Conservation (phyloP, 495 filamentous ascomycete genomes). For the Letharia lupina region DNA sequence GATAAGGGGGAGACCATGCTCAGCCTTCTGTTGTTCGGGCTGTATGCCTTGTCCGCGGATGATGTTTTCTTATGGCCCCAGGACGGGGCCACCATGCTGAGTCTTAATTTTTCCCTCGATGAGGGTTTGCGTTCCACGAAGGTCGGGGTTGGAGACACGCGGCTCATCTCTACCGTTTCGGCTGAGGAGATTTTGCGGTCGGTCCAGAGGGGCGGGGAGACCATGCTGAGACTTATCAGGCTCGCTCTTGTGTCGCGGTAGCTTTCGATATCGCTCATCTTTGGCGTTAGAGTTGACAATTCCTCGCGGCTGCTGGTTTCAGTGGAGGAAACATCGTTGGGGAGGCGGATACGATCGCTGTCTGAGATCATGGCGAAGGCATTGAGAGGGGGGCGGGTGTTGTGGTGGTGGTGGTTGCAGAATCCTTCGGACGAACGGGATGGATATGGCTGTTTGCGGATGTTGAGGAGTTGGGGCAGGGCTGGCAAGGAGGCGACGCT, state of each 20-base stretch:
- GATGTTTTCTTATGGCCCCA: neutral
- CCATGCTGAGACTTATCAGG: neutral
- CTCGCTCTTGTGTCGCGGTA: neutral
- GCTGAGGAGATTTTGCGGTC: neutral
- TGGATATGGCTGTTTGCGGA: neutral
- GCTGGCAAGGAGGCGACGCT: slow-evolving; percentile 7
- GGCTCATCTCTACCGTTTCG: neutral
- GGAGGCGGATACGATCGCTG: neutral
- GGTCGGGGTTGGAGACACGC: neutral
- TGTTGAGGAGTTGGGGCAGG: slow-evolving; percentile 3
- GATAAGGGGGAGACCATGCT: neutral
- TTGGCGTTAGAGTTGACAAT: neutral
- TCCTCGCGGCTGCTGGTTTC: neutral
- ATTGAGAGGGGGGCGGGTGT: neutral
- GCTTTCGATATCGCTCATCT: neutral
- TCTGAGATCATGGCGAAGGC: neutral
- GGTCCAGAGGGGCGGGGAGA: neutral
- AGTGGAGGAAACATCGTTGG: neutral
- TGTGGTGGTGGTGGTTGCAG: neutral
- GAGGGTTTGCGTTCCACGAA: neutral
- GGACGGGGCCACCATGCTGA: neutral
- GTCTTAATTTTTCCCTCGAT: neutral
- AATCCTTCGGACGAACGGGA: neutral
- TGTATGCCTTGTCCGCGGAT: neutral
- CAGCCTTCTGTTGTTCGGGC: neutral